A percentile compares a stretch with the other conserved stretches of the same genome.
Evolutionary conservation across 495 filamentous ascomycete genomes (phyloP).

Genomic region (Margaritispora aquatica): DNA sequence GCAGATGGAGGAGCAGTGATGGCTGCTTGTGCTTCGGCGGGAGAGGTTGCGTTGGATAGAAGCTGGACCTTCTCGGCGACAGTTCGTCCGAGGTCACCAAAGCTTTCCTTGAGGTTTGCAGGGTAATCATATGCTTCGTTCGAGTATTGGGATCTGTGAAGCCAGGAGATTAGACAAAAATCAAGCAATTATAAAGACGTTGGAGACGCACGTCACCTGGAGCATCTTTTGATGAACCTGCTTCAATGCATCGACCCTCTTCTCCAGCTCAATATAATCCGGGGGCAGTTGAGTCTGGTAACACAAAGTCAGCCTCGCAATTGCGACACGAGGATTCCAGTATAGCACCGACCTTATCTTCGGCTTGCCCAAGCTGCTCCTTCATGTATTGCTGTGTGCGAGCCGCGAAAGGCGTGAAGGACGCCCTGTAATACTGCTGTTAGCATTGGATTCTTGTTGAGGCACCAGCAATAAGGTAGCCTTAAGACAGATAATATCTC

Average conservation of each 20-base stretch:
- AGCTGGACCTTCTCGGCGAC: constrained; percentile 93
- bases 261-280: constrained; percentile 98
- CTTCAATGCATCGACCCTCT: constrained; percentile 96
- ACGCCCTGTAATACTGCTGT: constrained; percentile 38
- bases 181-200: background rate
- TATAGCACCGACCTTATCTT: constrained; percentile 67
- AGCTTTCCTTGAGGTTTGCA: constrained; percentile 96
- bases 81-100: constrained; percentile 90
- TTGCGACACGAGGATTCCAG: background rate
- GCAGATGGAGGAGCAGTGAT: constrained; percentile 84
- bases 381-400: constrained; percentile 95
- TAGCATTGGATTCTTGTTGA: constrained; percentile 14
- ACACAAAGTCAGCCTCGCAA: background rate
- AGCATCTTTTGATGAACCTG: constrained; percentile 95
- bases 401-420: constrained; percentile 84
- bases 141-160: constrained; percentile 81
- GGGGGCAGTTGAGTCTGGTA: constrained; percentile 85
- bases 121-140: constrained; percentile 98
- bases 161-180: constrained; percentile 11
- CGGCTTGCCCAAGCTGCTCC: constrained; percentile 91
- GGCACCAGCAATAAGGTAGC: constrained; percentile 7
- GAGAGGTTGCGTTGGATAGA: constrained; percentile 74
- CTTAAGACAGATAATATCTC: constrained; percentile 10
- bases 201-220: constrained; percentile 78
- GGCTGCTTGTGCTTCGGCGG: constrained; percentile 90